Base-by-base conservation (phyloP, 2,329 filamentous ascomycete species). In the Aspergillus sp. region DNA sequence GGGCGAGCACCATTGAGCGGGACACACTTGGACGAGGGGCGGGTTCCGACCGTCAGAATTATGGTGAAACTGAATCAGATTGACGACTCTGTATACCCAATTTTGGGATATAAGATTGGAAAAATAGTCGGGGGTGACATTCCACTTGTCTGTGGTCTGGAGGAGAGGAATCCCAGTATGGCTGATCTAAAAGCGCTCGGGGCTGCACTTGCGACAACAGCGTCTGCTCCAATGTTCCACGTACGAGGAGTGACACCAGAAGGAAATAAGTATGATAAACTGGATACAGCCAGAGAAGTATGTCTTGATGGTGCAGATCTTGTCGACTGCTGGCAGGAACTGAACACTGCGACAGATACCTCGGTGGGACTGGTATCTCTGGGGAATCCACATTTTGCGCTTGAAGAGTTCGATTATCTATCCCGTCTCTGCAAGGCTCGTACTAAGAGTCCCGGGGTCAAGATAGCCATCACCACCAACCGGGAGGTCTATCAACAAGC, bases 351-450 rank as follows among this genome's bases (percentile, higher is more conserved):
- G 19, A 34, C 44, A 6, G 12, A 27, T 5, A 11, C 27, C 4
- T 39, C 51, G 0, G 57, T 74, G 2, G 60, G 62, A 10, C 49
- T 75, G 0, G 39, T 73, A 0, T 74, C 70, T 1, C 54, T 75
- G 0, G 71, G 71, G 1, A 74, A 72, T 34, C 72, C 72, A 1
- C 71, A 74, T 42, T 72, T 73, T 43, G 68, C 70, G 0, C 43
- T 65, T 0, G 51, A 55, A 5, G 70, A 75, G 43, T 58, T 72
- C 6, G 40, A 40, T 4, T 51, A 46, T 5, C 60, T 73, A 3
- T 51, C 58, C 0, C n/a, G 32, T 0, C 54, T 72, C 6, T 65
- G 61, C 29, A 19, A 38, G 2, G 54, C 54, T 1, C 54, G 53
- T 4, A 52, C 6, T 0, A 71, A 65, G 44, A 19, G 12, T 5